These are phyloP conservation scores for Nicotiana rustica DNA, from an alignment of 305 asterid species.

Conservation along the genomic window DNA sequence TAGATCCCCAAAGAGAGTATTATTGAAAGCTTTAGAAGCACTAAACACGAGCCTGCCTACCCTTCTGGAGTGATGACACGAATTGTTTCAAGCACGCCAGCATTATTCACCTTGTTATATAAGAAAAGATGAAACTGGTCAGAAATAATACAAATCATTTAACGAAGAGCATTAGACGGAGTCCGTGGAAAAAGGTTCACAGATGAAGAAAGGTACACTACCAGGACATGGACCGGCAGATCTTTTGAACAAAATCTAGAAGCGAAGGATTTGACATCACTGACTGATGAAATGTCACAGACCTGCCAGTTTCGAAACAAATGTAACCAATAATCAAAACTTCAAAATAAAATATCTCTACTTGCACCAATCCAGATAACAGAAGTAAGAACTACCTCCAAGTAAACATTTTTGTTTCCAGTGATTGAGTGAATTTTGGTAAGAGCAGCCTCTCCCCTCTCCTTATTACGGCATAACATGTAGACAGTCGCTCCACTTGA, in stretches of 20 bases:
- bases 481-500: constrained; percentile 85
- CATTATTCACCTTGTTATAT: constrained; percentile 79
- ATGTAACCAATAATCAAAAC: not conserved
- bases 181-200: constrained; percentile 1
- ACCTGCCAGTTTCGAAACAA: constrained; percentile 49
- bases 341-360: not conserved
- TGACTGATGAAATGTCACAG: constrained; percentile 76
- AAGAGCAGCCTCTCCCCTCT: constrained; percentile 87
- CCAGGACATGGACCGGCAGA: constrained; percentile 83
- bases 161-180: not conserved
- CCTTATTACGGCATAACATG: constrained; percentile 85
- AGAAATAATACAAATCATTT: not conserved
- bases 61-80: constrained; percentile 76
- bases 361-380: not conserved
- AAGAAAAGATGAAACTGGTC: not conserved
- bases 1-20: not conserved
- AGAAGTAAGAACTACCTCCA: constrained; percentile 64
- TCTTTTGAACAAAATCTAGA: constrained; percentile 72
- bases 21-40: constrained; percentile 12
- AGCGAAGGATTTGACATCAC: constrained; percentile 72
- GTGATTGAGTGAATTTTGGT: constrained; percentile 69
- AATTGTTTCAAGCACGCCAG: constrained; percentile 75
- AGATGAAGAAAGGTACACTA: constrained; percentile 36
- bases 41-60: constrained; percentile 47
- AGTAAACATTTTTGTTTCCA: constrained; percentile 72